These are phyloP conservation scores for Sarocladium kiliense DNA, from an alignment of 2,329 filamentous ascomycete species.

Conservation along the genomic window DNA sequence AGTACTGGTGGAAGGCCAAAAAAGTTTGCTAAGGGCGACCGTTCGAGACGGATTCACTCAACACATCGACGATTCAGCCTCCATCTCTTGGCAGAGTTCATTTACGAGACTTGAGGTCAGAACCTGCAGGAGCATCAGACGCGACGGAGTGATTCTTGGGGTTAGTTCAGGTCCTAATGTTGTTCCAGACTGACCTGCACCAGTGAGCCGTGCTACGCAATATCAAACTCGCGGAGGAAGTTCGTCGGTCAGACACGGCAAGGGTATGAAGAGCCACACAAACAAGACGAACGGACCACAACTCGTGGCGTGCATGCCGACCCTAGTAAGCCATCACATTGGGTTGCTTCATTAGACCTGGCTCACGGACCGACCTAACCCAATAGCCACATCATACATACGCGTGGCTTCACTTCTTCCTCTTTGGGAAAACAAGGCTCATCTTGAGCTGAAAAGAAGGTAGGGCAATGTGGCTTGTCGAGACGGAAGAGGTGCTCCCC, in stretches of 20 bases:
- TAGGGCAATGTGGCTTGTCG: neutral
- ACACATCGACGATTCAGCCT: neutral
- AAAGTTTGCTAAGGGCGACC: neutral
- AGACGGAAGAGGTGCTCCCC: neutral
- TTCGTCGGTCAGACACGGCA: neutral
- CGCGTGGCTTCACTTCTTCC: neutral
- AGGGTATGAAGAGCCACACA: slow-evolving; percentile 1
- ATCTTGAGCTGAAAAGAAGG: neutral
- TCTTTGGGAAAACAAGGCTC: neutral
- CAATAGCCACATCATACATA: neutral
- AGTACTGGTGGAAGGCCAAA: neutral
- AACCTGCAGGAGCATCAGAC: neutral
- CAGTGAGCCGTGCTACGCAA: neutral
- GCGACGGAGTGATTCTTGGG: neutral
- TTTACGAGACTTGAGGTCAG: neutral
- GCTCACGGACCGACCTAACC: neutral
- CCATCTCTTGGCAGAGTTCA: neutral
- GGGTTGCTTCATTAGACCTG: neutral
- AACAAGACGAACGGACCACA: neutral
- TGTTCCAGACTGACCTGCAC: neutral
- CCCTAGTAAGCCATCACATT: neutral
- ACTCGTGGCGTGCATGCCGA: neutral
- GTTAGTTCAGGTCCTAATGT: neutral
- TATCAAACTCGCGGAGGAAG: neutral
- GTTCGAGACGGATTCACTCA: neutral